Evolutionary conservation across 169 alveolate species (phyloP).

Genomic region (Pseudocohnilembus persalinus): DNA sequence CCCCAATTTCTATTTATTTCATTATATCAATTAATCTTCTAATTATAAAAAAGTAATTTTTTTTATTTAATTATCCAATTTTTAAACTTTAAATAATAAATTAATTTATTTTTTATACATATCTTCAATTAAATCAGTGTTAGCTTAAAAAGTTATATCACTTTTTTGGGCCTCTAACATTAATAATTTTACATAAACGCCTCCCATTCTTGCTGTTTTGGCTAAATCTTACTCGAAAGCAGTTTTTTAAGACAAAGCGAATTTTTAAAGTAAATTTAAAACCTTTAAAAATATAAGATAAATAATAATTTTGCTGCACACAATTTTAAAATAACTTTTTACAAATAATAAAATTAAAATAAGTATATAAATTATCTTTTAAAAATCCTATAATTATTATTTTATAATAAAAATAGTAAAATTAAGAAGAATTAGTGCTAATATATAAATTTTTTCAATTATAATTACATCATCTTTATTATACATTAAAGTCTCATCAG

Average conservation of each 20-base stretch:
- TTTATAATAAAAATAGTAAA: background rate
- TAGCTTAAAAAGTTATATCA: background rate
- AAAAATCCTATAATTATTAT: background rate
- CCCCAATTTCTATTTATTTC: conserved; percentile 17
- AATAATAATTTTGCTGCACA: background rate
- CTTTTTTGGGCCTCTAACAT: background rate
- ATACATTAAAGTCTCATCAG: conserved; percentile 1
- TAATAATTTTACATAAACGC: conserved; percentile 3
- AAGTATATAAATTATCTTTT: too few relatives aligned
- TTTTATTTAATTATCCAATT: background rate
- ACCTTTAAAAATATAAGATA: too few relatives aligned
- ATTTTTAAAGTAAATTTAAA: too few relatives aligned
- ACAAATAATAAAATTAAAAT: too few relatives aligned
- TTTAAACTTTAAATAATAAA: too few relatives aligned
- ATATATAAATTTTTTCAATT: background rate
- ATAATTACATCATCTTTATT: conserved; percentile 22
- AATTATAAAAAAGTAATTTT: background rate
- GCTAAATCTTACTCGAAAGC: conserved; percentile 6
- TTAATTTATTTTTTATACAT: conserved; percentile 1
- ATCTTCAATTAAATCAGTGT: conserved; percentile 20
- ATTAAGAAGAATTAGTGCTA: background rate
- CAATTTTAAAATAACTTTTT: background rate
- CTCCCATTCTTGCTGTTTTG: conserved; percentile 7
- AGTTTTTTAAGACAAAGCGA: too few relatives aligned
- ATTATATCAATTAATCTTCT: conserved; percentile 12